Conservation (phyloP, 2,329 filamentous ascomycete species). For the Diaporthe batatas region DNA sequence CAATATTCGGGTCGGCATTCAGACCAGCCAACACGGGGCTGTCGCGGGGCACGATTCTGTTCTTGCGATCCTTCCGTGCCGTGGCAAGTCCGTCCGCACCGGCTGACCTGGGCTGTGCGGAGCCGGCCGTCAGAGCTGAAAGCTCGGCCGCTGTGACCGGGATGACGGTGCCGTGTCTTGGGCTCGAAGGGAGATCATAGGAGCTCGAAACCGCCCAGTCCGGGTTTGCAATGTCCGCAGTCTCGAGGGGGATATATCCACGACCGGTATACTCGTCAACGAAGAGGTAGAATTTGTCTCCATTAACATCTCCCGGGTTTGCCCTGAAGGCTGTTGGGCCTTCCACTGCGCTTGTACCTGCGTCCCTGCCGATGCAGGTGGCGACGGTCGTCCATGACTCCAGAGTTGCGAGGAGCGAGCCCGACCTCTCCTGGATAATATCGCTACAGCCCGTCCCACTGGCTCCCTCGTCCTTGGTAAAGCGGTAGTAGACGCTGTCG, state of each 20-base stretch:
- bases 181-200: conserved; percentile 62
- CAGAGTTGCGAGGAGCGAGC: conserved; percentile 55
- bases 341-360: conserved; percentile 63
- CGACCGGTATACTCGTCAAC: conserved; percentile 66
- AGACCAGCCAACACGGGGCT: conserved; percentile 56
- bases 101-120: conserved; percentile 6
- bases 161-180: conserved; percentile 67
- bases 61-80: conserved; percentile 9
- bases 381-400: conserved; percentile 59
- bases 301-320: conserved; percentile 62
- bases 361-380: conserved; percentile 64
- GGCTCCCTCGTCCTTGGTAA: conserved; percentile 68
- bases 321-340: conserved; percentile 66
- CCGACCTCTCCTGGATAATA: conserved; percentile 66
- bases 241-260: conserved; percentile 67
- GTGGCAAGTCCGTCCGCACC: not conserved
- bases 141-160: conserved; percentile 63
- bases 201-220: conserved; percentile 60
- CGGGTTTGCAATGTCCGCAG: conserved; percentile 61
- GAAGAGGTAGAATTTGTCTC: conserved; percentile 68
- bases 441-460: conserved; percentile 64
- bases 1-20: conserved; percentile 63
- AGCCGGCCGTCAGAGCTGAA: conserved; percentile 47
- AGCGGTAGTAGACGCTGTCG: conserved; percentile 61
- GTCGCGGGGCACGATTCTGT: not conserved